These are phyloP conservation scores for Corynascus novoguineensis DNA, from an alignment of 495 filamentous ascomycete genomes.

Conservation along the genomic window DNA sequence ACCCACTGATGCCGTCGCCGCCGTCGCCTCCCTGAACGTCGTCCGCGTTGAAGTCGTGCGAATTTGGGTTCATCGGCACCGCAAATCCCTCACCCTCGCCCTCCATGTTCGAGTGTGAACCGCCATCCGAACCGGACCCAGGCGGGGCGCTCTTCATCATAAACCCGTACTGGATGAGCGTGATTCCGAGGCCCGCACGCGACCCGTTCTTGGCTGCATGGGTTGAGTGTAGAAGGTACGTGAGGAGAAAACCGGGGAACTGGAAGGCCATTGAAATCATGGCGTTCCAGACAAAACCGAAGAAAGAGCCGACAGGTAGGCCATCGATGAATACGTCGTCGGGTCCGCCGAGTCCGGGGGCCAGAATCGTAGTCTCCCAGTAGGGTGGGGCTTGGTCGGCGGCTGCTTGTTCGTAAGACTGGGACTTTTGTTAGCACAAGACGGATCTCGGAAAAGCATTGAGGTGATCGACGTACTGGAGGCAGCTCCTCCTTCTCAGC, in stretches of 20 bases:
- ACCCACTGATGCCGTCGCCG: conserved; percentile 44
- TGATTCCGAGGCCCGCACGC: conserved; percentile 87
- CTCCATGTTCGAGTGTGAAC: conserved; percentile 44
- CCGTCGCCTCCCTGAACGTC: conserved; percentile 42
- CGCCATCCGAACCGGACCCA: conserved; percentile 33
- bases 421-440: conserved; percentile 25
- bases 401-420: conserved; percentile 98
- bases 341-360: conserved; percentile 70
- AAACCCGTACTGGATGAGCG: conserved; percentile 94
- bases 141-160: conserved; percentile 60
- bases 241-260: conserved; percentile 92
- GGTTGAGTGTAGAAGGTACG: conserved; percentile 94
- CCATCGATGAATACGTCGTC: conserved; percentile 97
- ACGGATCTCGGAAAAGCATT: not conserved
- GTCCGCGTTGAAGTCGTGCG: conserved; percentile 78
- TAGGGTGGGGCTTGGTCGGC: conserved; percentile 95
- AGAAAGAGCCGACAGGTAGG: conserved; percentile 89
- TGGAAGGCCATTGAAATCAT: conserved; percentile 99
- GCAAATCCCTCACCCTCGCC: conserved; percentile 51
- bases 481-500: conserved; percentile 80
- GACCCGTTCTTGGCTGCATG: conserved; percentile 98
- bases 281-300: conserved; percentile 95
- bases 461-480: conserved; percentile 59
- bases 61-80: conserved; percentile 77
- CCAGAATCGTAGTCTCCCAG: conserved; percentile 97